Evolutionary conservation across 2,329 filamentous ascomycete genomes (phyloP).

Genomic region (Aureobasidium vineae): DNA sequence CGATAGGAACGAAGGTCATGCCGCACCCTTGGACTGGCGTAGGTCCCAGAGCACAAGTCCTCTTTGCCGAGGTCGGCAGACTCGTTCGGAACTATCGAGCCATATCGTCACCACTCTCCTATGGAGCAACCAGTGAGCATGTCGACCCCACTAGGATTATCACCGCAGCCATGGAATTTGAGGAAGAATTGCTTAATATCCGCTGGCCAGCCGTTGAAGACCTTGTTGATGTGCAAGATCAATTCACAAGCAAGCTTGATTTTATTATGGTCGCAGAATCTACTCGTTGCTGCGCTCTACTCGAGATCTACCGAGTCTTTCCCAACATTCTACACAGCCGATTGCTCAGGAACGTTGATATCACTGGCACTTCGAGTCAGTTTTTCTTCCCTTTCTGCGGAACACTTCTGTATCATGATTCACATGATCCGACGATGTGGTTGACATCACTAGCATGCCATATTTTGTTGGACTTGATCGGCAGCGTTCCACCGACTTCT

Average conservation of each 20-base stretch:
- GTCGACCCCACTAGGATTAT: slow-evolving; percentile 31
- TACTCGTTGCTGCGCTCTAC: slow-evolving; percentile 53
- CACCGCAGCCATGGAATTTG: slow-evolving; percentile 44
- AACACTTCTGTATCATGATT: slow-evolving; percentile 27
- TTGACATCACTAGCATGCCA: slow-evolving; percentile 54
- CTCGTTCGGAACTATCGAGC: slow-evolving; percentile 31
- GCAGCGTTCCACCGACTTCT: slow-evolving; percentile 53
- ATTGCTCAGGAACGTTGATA: slow-evolving; percentile 30
- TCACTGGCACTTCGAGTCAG: neutral
- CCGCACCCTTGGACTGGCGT: slow-evolving; percentile 53
- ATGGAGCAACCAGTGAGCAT: slow-evolving; percentile 26
- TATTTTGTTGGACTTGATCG: slow-evolving; percentile 49
- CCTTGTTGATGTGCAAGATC: slow-evolving; percentile 53
- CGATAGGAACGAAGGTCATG: slow-evolving; percentile 27
- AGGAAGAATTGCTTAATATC: slow-evolving; percentile 50
- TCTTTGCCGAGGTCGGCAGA: slow-evolving; percentile 49
- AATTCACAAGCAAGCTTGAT: slow-evolving; percentile 54
- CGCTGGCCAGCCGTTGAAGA: slow-evolving; percentile 50
- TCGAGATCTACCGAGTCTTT: slow-evolving; percentile 58
- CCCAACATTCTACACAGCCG: slow-evolving; percentile 40
- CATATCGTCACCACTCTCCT: slow-evolving; percentile 1
- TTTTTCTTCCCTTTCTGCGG: slow-evolving; percentile 14
- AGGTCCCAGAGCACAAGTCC: slow-evolving; percentile 46
- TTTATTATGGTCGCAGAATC: slow-evolving; percentile 55
- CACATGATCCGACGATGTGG: slow-evolving; percentile 37